Evolutionary conservation across 2,329 filamentous ascomycete genomes (phyloP), one percentile per base, ranked within the genome.

Genomic region (Botrytis byssoidea): DNA sequence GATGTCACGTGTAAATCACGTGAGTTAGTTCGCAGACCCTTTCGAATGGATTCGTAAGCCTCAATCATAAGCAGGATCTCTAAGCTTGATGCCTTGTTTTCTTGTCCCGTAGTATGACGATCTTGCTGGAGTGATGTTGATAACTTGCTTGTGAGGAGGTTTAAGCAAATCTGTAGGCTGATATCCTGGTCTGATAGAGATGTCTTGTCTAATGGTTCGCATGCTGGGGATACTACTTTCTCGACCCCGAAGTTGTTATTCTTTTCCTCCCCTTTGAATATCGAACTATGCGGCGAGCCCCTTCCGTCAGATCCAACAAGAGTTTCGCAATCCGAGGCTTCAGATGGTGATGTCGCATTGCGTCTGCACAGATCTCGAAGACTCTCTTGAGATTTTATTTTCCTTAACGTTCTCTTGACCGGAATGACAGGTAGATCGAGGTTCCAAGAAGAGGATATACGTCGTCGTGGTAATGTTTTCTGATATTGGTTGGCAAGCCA

Each of bases 61-160:
- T 81, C 79, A 37, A 81, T 81, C 79, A 81, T 79, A 46, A 80
- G 77, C 12, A 79, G 64, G 44, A 81, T 78, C 61, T 81, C 78
- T 12, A 81, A 69, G 55, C 79, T 78, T 42, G 79, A 79, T 6
- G 75, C 76, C 12, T 75, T 74, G 42, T 77, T 76, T 61, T 48
- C 68, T 3, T 65, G 63, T 48, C 74, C 75, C 7, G 40, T 35
- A 12, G 75, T 70, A 48, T 78, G 73, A 22, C 77, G 70, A 22
- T 77, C 74, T 37, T 74, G 72, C 29, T 76, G 76, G 3, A 81
- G 73, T 32, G 75, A 74, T 2, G 76, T 75, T 6, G 76, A 74
- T 0, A 80, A 74, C 67, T 80, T 77, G 57, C 78, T 77, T 20
- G 77, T 79, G 8, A 81, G 69, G 2, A 81, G 76, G 61, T 79